Percentiles rank a stretch among this genome's conserved stretches.
Evolutionary conservation across 305 asterid genomes (phyloP).

Genomic region (Fraxinus platypoda): DNA sequence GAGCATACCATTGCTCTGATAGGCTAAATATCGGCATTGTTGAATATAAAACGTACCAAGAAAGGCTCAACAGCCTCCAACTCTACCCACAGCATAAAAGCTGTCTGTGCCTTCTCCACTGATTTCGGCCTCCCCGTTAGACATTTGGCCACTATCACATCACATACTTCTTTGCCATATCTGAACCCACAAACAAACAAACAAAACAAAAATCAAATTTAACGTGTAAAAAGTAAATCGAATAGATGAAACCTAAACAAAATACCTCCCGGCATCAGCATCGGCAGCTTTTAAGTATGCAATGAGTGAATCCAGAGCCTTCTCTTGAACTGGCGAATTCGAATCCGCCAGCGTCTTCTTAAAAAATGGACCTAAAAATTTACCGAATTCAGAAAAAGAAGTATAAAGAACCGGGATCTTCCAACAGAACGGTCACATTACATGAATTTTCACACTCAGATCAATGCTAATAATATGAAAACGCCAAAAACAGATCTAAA

Average conservation of each 20-base stretch:
- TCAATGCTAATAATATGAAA: slow-evolving; percentile 28
- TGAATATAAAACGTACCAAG: slow-evolving; percentile 54
- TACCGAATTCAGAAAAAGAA: slow-evolving; percentile 5
- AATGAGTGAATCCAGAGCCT: slow-evolving; percentile 95
- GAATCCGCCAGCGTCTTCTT: slow-evolving; percentile 82
- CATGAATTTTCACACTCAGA: slow-evolving; percentile 21
- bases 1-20: neutral
- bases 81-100: slow-evolving; percentile 91
- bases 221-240: slow-evolving; percentile 4
- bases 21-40: neutral
- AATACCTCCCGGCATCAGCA: slow-evolving; percentile 87
- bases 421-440: slow-evolving; percentile 31
- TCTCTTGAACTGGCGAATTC: slow-evolving; percentile 97
- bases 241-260: slow-evolving; percentile 5
- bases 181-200: slow-evolving; percentile 30
- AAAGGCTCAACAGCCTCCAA: slow-evolving; percentile 93
- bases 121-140: slow-evolving; percentile 95
- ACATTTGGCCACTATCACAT: slow-evolving; percentile 86
- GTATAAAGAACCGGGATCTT: slow-evolving; percentile 24
- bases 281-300: slow-evolving; percentile 88
- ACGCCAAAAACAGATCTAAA: slow-evolving; percentile 47
- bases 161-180: slow-evolving; percentile 92
- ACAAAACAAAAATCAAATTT: slow-evolving; percentile 12
- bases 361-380: slow-evolving; percentile 66
- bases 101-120: slow-evolving; percentile 87